Percentiles rank a stretch among this genome's conserved stretches.
Conservation (phyloP, 768 basidiomycete genomes). For the Macrolepiota dolichaula region DNA sequence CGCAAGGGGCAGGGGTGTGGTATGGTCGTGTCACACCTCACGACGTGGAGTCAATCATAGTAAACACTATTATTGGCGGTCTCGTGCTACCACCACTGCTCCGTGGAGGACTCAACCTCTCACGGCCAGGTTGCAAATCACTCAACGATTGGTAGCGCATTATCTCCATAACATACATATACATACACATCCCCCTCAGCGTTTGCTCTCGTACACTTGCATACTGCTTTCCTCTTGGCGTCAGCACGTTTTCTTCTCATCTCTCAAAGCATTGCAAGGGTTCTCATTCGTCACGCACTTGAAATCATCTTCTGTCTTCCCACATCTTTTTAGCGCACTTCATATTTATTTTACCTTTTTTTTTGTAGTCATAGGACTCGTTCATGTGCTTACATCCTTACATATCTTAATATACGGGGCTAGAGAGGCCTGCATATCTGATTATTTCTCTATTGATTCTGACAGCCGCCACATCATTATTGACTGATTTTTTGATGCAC, state of each 20-base stretch:
- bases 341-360: neutral
- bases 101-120: constrained; percentile 81
- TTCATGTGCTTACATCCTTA: too few species aligned
- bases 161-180: constrained; percentile 1
- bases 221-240: neutral
- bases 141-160: constrained; percentile 67
- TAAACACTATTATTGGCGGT: constrained; percentile 84
- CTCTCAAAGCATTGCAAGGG: too few species aligned
- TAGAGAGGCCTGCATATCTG: neutral
- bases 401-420: neutral
- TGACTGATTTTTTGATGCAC: too few species aligned
- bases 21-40: constrained; percentile 93
- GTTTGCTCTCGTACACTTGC: neutral
- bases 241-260: neutral
- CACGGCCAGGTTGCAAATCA: constrained; percentile 60
- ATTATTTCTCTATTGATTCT: neutral
- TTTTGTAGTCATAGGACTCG: neutral
- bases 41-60: constrained; percentile 82
- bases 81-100: constrained; percentile 82
- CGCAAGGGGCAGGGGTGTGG: constrained; percentile 83
- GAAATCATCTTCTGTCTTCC: neutral
- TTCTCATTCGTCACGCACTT: neutral
- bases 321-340: neutral
- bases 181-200: neutral
- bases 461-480: neutral